Evolutionary conservation across 2,329 filamentous ascomycete genomes (phyloP).

Genomic region (Stemphylium beticola): DNA sequence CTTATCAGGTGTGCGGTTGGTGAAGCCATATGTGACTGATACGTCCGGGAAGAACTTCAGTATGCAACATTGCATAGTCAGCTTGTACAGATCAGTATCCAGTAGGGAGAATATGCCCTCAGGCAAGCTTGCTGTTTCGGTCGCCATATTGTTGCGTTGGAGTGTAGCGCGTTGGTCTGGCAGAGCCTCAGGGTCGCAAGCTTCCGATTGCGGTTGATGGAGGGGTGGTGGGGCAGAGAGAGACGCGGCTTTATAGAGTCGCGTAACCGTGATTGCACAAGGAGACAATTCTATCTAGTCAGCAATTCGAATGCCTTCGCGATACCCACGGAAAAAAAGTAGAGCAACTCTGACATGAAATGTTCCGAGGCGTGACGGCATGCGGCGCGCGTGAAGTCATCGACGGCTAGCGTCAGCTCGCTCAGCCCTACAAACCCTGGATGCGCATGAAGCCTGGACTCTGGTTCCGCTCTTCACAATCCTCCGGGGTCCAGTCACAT

Average conservation of each 20-base stretch:
- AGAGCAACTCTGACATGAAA: background rate
- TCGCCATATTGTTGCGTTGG: constrained; percentile 29
- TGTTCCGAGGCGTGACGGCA: constrained; percentile 14
- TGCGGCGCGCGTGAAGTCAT: constrained; percentile 21
- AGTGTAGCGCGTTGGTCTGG: background rate
- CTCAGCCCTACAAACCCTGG: constrained; percentile 24
- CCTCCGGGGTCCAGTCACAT: constrained; percentile 19
- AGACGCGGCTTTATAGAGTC: constrained; percentile 5
- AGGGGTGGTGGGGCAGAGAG: constrained; percentile 40
- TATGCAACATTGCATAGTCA: constrained; percentile 93
- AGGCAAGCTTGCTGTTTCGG: constrained; percentile 34
- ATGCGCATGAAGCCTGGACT: constrained; percentile 10
- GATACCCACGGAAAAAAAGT: background rate
- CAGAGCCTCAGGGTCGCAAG: constrained; percentile 8
- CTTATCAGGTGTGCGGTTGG: constrained; percentile 93
- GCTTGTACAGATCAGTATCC: constrained; percentile 80
- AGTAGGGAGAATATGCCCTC: constrained; percentile 54
- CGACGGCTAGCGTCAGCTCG: constrained; percentile 15
- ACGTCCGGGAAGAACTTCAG: constrained; percentile 85
- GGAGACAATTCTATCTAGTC: background rate
- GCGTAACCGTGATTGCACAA: background rate
- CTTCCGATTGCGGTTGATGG: constrained; percentile 22
- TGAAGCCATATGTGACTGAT: constrained; percentile 89
- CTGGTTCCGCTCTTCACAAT: constrained; percentile 11
- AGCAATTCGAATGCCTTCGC: background rate